phyloP scores from a whole-genome alignment of 805 yeast species.

The Millerago galiae region DNA sequence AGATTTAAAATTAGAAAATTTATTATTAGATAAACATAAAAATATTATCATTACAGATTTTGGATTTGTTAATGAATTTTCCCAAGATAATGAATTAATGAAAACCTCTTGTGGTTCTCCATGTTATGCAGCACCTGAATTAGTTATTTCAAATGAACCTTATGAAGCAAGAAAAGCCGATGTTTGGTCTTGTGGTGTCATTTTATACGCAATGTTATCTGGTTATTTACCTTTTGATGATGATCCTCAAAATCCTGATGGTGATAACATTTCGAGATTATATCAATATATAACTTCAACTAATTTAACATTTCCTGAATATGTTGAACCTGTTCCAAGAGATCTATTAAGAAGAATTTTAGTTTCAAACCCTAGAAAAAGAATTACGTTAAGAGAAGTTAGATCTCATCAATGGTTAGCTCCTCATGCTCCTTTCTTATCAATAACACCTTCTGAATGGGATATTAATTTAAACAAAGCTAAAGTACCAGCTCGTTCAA shows the following conservation, averaged over 20 bases:
- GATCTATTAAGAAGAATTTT: slow-evolving; percentile 80
- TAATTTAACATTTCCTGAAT: slow-evolving; percentile 92
- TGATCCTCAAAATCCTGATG: slow-evolving; percentile 94
- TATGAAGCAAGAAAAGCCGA: slow-evolving; percentile 93
- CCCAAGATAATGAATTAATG: slow-evolving; percentile 66
- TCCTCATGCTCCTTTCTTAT: slow-evolving; percentile 75
- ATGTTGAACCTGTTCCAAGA: slow-evolving; percentile 83
- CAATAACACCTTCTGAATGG: slow-evolving; percentile 89
- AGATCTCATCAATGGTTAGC: slow-evolving; percentile 83
- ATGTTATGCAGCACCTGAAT: slow-evolving; percentile 97
- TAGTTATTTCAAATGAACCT: slow-evolving; percentile 80
- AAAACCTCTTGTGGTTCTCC: slow-evolving; percentile 96
- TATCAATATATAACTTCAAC: slow-evolving; percentile 90
- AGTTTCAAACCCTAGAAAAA: slow-evolving; percentile 75
- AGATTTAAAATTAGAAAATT: slow-evolving; percentile 69
- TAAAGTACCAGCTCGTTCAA: slow-evolving; percentile 1
- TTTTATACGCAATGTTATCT: slow-evolving; percentile 91
- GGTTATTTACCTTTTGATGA: slow-evolving; percentile 98
- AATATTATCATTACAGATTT: slow-evolving; percentile 65
- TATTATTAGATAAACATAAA: slow-evolving; percentile 52
- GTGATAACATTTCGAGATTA: slow-evolving; percentile 84
- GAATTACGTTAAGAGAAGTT: slow-evolving; percentile 64
- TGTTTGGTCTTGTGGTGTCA: slow-evolving; percentile 96
- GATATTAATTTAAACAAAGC: slow-evolving; percentile 39
- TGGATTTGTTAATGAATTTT: slow-evolving; percentile 84